These are phyloP conservation scores for Iberis pinnata DNA, from an alignment of 345 rosid genomes.

Conservation along the genomic window DNA sequence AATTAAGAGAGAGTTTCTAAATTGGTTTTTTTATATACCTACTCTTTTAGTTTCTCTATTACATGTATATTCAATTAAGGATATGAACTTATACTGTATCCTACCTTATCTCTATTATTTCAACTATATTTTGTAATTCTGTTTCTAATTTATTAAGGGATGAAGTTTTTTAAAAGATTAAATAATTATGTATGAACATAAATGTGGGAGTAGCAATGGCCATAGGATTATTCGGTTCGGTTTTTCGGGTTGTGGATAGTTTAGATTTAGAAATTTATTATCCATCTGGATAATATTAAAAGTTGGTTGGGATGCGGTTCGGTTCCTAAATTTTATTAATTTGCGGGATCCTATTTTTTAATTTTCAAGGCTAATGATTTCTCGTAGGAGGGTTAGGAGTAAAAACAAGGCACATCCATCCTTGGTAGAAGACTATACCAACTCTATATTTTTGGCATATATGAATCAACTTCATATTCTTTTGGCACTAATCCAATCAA, in stretches of 20 bases:
- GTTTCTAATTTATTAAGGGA: no score
- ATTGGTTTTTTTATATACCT: not conserved
- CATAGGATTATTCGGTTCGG: constrained; percentile 14
- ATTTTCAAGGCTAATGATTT: constrained; percentile 23
- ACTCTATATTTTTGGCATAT: not conserved
- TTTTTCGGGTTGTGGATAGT: no score
- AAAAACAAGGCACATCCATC: constrained; percentile 15
- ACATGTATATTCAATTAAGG: constrained; percentile 5
- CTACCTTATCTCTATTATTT: no score
- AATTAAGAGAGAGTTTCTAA: no score
- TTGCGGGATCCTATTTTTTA: constrained; percentile 24
- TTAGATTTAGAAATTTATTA: no score
- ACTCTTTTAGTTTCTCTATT: not conserved
- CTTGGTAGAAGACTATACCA: constrained; percentile 23
- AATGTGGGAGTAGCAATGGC: constrained; percentile 12
- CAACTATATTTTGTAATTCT: no score
- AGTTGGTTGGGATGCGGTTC: no score
- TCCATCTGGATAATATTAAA: no score
- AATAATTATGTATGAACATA: no score
- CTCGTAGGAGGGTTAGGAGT: constrained; percentile 11
- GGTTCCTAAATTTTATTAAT: not conserved
- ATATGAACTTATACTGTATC: constrained; percentile 11
- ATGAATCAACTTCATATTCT: constrained; percentile 5
- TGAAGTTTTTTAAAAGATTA: no score
- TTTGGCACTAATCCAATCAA: not conserved